phyloP scores from a whole-genome alignment of 2,329 filamentous ascomycete species.

The Cladophialophora immunda region DNA sequence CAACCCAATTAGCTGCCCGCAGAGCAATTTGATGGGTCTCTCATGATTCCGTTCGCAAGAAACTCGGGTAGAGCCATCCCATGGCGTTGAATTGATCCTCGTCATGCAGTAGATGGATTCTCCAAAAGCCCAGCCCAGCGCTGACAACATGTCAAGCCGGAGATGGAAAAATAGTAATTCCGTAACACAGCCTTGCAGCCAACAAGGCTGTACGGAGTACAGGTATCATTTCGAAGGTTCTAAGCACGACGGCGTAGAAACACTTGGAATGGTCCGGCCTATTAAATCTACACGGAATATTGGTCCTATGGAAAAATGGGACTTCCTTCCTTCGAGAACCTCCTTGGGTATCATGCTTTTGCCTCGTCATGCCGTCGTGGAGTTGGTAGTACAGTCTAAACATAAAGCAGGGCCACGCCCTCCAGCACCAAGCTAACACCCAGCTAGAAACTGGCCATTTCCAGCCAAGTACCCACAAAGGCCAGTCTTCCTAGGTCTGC shows the following conservation, averaged over 20 bases:
- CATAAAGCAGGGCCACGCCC: not conserved
- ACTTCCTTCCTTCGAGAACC: not conserved
- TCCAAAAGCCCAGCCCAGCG: not conserved
- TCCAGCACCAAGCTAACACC: not conserved
- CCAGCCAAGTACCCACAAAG: slow-evolving; percentile 91
- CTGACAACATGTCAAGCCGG: not conserved
- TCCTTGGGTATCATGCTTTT: slow-evolving; percentile 27
- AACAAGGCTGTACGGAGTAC: no score
- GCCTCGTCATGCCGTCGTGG: slow-evolving; percentile 1
- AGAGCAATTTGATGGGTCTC: not conserved
- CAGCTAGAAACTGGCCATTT: slow-evolving; percentile 68
- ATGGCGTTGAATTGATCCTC: not conserved
- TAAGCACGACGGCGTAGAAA: no score
- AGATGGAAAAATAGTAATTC: not conserved
- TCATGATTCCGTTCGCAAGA: not conserved
- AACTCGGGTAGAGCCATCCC: not conserved
- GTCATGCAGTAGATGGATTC: not conserved
- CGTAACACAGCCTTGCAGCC: slow-evolving; percentile 1
- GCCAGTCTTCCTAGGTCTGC: slow-evolving; percentile 39
- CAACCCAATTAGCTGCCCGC: not conserved
- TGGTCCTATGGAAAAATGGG: not conserved
- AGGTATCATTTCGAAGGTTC: no score
- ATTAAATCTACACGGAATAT: not conserved
- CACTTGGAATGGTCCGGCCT: no score
- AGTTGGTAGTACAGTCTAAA: slow-evolving; percentile 7